Conservation (phyloP, 2,329 filamentous ascomycete genomes). For the Fusarium verrucosum region DNA sequence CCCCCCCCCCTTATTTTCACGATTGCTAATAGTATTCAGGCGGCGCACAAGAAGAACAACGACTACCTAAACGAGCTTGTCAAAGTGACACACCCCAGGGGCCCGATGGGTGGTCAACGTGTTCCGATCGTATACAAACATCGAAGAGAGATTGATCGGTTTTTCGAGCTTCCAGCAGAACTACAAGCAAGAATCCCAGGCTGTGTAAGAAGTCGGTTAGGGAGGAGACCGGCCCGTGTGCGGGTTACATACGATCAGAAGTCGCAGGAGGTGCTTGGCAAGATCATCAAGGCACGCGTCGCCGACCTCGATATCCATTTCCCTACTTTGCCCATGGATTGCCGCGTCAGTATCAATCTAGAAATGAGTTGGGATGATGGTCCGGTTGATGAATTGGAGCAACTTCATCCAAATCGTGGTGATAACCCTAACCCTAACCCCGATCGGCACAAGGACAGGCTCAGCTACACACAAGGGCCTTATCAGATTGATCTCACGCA, state of each 20-base stretch:
- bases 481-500: slow-evolving; percentile 95
- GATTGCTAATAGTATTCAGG: slow-evolving; percentile 55
- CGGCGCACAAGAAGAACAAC: slow-evolving; percentile 85
- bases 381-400: slow-evolving; percentile 65
- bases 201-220: slow-evolving; percentile 68
- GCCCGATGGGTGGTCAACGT: slow-evolving; percentile 58
- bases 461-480: slow-evolving; percentile 87
- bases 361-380: slow-evolving; percentile 89
- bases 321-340: slow-evolving; percentile 82
- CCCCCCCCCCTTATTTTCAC: too few species aligned
- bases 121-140: slow-evolving; percentile 82
- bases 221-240: slow-evolving; percentile 54
- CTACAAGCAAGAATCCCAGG: slow-evolving; percentile 70
- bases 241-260: slow-evolving; percentile 82
- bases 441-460: slow-evolving; percentile 85
- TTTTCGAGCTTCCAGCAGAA: slow-evolving; percentile 76
- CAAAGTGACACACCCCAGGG: slow-evolving; percentile 64
- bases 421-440: slow-evolving; percentile 63
- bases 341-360: slow-evolving; percentile 91
- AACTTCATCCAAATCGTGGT: slow-evolving; percentile 45
- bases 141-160: slow-evolving; percentile 82
- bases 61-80: slow-evolving; percentile 80
- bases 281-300: slow-evolving; percentile 92
- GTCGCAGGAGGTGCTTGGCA: slow-evolving; percentile 74
- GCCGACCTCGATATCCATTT: slow-evolving; percentile 88